Conservation (phyloP, 192 early-diverging fungal species). For the Backusella psychrophila region DNA sequence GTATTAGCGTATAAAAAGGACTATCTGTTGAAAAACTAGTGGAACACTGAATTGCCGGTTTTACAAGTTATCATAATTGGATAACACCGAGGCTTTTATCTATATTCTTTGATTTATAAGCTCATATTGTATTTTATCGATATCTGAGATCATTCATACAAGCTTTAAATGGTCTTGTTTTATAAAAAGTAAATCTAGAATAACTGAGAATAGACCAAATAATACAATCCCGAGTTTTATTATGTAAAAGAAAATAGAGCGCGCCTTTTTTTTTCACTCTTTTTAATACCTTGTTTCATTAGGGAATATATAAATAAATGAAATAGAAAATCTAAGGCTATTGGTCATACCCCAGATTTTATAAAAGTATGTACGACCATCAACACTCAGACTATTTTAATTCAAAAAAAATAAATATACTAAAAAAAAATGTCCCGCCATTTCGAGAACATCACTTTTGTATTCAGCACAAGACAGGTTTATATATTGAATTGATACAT, state of each 20-base stretch:
- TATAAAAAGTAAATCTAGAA: not conserved
- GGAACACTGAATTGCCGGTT: not conserved
- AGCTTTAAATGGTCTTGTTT: not conserved
- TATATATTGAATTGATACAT: not conserved
- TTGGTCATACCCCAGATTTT: slow-evolving; percentile 5
- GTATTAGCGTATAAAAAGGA: not conserved
- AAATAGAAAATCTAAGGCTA: not conserved
- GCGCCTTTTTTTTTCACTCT: not conserved
- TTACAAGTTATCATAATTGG: not conserved
- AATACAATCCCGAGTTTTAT: not conserved
- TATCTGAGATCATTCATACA: not conserved
- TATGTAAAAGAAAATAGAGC: not conserved
- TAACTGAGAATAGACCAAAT: not conserved
- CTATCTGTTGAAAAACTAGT: not conserved
- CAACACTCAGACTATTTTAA: not conserved
- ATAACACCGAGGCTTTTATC: not conserved
- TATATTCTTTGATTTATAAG: not conserved
- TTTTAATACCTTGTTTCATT: not conserved
- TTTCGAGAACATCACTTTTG: not conserved
- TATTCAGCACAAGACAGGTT: not conserved
- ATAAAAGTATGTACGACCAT: not conserved
- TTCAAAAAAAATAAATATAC: not conserved
- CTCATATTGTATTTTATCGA: too few species aligned
- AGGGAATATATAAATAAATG: slow-evolving; percentile 1
- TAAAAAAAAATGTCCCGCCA: not conserved